Conservation (phyloP, 2,329 filamentous ascomycete genomes). For the Diplodia intermedia region DNA sequence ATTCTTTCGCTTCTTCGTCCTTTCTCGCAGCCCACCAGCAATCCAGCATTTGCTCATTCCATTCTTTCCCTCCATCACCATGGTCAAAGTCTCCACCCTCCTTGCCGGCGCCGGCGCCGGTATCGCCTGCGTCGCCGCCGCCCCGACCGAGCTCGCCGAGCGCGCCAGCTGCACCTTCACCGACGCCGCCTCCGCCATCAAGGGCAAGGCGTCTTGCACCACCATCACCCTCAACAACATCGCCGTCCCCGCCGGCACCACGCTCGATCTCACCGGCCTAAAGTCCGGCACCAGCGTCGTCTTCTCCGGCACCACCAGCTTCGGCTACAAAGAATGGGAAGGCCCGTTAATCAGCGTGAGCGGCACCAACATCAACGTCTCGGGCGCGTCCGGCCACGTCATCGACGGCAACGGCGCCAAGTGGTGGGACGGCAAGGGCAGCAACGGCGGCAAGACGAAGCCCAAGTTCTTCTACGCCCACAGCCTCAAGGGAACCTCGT, state of each 20-base stretch:
- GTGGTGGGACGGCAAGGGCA: conserved; percentile 59
- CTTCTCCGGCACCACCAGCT: conserved; percentile 71
- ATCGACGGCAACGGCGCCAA: conserved; percentile 64
- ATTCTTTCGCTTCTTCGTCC: not conserved
- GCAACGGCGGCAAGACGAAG: conserved; percentile 55
- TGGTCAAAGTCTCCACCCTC: conserved; percentile 25
- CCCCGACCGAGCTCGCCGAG: conserved; percentile 29
- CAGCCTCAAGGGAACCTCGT: conserved; percentile 57
- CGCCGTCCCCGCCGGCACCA: conserved; percentile 63
- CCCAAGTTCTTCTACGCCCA: conserved; percentile 64
- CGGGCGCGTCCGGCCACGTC: conserved; percentile 61
- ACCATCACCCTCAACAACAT: conserved; percentile 62
- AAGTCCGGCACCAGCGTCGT: conserved; percentile 61
- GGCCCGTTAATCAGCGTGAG: conserved; percentile 69
- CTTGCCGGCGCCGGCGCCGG: conserved; percentile 22
- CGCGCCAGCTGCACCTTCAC: conserved; percentile 60
- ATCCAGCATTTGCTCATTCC: conserved; percentile 5
- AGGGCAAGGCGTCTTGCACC: conserved; percentile 60
- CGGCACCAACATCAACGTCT: conserved; percentile 65
- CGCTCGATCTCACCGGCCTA: conserved; percentile 65
- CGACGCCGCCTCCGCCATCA: conserved; percentile 56
- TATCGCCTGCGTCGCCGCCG: conserved; percentile 9
- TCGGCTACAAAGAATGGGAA: conserved; percentile 69
- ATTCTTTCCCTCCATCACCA: conserved; percentile 15
- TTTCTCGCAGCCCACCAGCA: not conserved